These are phyloP conservation scores for Botrytis galanthina DNA, from an alignment of 2,329 filamentous ascomycete genomes.

Conservation along the genomic window DNA sequence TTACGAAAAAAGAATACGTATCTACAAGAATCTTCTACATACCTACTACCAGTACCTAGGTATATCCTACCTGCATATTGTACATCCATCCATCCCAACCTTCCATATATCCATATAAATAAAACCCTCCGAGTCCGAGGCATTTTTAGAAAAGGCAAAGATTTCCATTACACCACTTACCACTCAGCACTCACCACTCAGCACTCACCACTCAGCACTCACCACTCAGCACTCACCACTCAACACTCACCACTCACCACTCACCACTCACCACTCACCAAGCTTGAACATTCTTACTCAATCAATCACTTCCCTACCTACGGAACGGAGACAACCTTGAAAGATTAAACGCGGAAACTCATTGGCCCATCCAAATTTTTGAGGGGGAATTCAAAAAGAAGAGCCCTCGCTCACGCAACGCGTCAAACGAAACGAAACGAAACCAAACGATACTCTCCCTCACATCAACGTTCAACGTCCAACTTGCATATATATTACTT, in stretches of 20 bases:
- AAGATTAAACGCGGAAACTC: background rate
- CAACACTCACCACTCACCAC: background rate
- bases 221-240: too few relatives aligned
- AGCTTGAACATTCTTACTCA: slow-evolving; percentile 2
- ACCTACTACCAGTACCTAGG: background rate
- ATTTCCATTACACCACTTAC: slow-evolving; percentile 1
- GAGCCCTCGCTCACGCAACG: background rate
- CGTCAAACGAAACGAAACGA: slow-evolving; percentile 16
- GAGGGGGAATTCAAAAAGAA: background rate
- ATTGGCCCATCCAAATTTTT: background rate
- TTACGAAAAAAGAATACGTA: background rate
- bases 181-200: background rate
- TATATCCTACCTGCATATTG: background rate
- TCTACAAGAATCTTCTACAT: background rate
- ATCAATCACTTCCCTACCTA: background rate
- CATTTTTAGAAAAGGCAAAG: background rate
- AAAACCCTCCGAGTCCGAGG: background rate
- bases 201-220: background rate
- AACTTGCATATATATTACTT: slow-evolving; percentile 14
- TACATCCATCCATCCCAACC: background rate
- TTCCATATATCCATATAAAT: background rate
- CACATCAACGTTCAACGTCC: slow-evolving; percentile 3
- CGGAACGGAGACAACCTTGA: background rate
- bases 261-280: background rate
- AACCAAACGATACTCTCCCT: background rate